Conservation (phyloP, 768 basidiomycete genomes). For the Pleurotus tuber-regium region DNA sequence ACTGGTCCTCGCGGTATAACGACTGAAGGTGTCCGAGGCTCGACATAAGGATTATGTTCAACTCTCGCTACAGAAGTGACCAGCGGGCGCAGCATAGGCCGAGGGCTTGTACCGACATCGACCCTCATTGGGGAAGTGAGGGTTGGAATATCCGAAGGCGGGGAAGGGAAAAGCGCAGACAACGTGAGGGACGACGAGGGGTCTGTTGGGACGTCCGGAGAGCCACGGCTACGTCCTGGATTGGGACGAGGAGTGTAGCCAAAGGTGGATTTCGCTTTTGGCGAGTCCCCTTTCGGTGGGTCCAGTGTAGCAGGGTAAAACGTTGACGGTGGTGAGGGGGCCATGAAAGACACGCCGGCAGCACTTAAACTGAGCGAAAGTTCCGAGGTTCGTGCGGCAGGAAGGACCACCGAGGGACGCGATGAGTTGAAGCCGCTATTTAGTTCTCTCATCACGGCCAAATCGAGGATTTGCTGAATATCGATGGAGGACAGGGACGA, state of each 20-base stretch:
- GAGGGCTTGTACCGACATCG: not conserved
- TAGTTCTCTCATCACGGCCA: constrained; percentile 35
- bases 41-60: not conserved
- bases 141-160: constrained; percentile 7
- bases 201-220: constrained; percentile 9
- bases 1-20: too few relatives aligned
- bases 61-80: too few relatives aligned
- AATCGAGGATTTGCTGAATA: constrained; percentile 54
- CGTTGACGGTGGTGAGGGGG: not conserved
- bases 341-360: not conserved
- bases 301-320: not conserved
- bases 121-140: not conserved
- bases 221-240: constrained; percentile 1
- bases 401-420: constrained; percentile 10
- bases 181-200: not conserved
- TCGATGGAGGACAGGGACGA: constrained; percentile 39
- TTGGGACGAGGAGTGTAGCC: not conserved
- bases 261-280: not conserved
- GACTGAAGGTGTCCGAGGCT: not conserved
- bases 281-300: too few relatives aligned
- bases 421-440: constrained; percentile 12
- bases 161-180: constrained; percentile 6
- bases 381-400: not conserved
- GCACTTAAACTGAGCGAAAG: not conserved
- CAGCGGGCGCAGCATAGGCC: not conserved